These are phyloP conservation scores for Solanum chacoense DNA, from an alignment of 305 asterid species.

Conservation along the genomic window DNA sequence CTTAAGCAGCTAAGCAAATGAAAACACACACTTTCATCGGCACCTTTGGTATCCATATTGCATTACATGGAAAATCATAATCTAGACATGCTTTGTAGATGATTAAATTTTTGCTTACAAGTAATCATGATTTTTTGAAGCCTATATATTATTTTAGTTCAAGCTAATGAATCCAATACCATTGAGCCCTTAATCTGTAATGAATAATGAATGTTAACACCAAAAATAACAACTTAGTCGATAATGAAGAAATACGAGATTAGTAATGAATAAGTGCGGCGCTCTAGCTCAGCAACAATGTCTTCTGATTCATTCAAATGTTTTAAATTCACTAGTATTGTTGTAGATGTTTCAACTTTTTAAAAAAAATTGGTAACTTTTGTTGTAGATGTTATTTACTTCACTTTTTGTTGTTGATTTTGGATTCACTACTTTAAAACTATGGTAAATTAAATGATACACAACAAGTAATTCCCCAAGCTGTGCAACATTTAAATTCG, in stretches of 20 bases:
- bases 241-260: background rate
- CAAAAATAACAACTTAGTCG: background rate
- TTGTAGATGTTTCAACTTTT: background rate
- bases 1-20: background rate
- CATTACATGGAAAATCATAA: background rate
- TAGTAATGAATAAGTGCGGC: background rate
- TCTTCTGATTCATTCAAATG: background rate
- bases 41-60: background rate
- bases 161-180: background rate
- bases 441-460: background rate
- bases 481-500: background rate
- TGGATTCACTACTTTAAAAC: background rate
- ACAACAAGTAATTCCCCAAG: slow-evolving; percentile 6
- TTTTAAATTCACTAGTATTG: background rate
- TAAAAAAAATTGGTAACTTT: background rate
- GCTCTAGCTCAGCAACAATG: background rate
- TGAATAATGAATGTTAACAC: background rate
- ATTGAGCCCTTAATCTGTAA: background rate
- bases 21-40: background rate
- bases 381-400: background rate
- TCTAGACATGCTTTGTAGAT: background rate
- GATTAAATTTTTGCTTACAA: background rate
- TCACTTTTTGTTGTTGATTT: background rate
- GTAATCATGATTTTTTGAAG: background rate
- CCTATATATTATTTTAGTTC: background rate